Evolutionary conservation across 139 green algal genomes (phyloP).

Genomic region (Chlamydomonas incerta): DNA sequence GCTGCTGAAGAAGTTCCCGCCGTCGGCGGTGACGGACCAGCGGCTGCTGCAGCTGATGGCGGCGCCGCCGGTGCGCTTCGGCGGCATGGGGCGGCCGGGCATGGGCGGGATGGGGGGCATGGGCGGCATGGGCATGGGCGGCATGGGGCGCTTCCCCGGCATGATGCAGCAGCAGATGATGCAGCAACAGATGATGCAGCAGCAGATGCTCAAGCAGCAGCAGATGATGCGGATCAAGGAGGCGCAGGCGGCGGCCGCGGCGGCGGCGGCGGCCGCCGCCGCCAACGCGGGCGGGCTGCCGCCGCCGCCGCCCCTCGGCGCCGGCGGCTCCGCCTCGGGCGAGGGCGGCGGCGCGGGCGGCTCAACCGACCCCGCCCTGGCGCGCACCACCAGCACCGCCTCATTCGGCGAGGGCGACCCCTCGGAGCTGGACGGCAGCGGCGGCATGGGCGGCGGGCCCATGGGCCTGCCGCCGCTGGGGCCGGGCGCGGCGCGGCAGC

Average conservation of each 20-base stretch:
- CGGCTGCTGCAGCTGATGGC: constrained; percentile 50
- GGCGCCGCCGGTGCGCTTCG: constrained; percentile 36
- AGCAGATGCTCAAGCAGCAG: constrained; percentile 32
- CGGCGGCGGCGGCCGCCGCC: neutral
- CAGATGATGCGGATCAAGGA: constrained; percentile 38
- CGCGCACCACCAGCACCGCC: neutral
- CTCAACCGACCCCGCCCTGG: neutral
- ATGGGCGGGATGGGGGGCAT: neutral
- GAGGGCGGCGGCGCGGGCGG: neutral
- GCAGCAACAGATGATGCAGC: constrained; percentile 30
- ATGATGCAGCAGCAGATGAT: constrained; percentile 30
- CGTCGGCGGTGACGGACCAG: constrained; percentile 56
- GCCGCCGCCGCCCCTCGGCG: constrained; percentile 6
- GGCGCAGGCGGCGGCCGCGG: neutral
- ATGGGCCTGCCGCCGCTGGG: constrained; percentile 15
- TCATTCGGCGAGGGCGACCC: constrained; percentile 1
- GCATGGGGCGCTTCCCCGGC: neutral
- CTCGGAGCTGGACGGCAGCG: neutral
- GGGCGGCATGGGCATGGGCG: neutral
- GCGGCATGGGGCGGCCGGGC: neutral
- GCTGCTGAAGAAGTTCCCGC: constrained; percentile 75
- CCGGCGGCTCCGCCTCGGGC: neutral
- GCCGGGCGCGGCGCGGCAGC: constrained; percentile 1
- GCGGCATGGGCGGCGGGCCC: neutral
- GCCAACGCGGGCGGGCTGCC: neutral